Percentiles rank a stretch among this genome's conserved stretches.
Conservation (phyloP, 169 alveolate genomes). For the Condylostoma magnum region DNA sequence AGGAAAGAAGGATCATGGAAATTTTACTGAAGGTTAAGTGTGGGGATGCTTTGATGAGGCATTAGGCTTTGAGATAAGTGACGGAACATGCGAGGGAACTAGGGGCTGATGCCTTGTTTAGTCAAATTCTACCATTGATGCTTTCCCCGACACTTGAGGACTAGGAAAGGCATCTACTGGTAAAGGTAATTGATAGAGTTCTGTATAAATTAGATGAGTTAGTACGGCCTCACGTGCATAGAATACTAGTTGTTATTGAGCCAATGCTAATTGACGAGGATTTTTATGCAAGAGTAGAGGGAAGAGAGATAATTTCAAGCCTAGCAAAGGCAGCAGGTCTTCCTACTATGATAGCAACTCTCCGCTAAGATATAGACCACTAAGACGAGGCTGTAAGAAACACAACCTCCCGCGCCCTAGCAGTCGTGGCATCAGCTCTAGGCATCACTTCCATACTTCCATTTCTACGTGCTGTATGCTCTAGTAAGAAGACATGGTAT, state of each 20-base stretch:
- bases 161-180: constrained; percentile 98
- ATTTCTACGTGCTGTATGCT: constrained; percentile 98
- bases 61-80: constrained; percentile 93
- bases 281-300: constrained; percentile 99
- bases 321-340: constrained; percentile 97
- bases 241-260: constrained; percentile 97
- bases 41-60: constrained; percentile 98
- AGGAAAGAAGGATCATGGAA: constrained; percentile 94
- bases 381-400: constrained; percentile 99
- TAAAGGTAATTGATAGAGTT: constrained; percentile 97
- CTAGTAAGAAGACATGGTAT: constrained; percentile 96
- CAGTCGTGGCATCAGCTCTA: constrained; percentile 98
- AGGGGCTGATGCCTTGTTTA: constrained; percentile 97
- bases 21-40: constrained; percentile 95
- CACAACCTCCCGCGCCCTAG: constrained; percentile 98
- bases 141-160: constrained; percentile 96
- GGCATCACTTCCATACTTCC: constrained; percentile 97
- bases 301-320: constrained; percentile 96
- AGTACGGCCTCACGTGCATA: constrained; percentile 98
- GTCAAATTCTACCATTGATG: constrained; percentile 96
- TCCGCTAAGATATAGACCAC: constrained; percentile 99
- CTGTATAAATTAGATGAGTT: constrained; percentile 94
- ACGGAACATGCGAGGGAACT: constrained; percentile 96
- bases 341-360: constrained; percentile 99
- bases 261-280: constrained; percentile 99